phyloP scores from a whole-genome alignment of 169 alveolate species.

The Eimeria necatrix region DNA sequence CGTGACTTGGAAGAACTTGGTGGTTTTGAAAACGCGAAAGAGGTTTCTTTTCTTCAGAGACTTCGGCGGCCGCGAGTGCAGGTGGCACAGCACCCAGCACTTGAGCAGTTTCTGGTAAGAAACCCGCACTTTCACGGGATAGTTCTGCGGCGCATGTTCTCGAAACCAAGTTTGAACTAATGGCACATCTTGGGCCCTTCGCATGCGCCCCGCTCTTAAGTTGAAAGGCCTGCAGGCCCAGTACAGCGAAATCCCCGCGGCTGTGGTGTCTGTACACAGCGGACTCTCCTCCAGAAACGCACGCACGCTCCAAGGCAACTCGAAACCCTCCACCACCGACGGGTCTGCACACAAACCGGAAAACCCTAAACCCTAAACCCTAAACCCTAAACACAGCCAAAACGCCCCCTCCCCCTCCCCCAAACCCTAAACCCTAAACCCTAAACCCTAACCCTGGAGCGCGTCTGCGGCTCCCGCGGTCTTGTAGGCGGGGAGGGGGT shows the following conservation, averaged over 20 bases:
- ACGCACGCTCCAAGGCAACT: conserved; percentile 67
- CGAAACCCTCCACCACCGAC: conserved; percentile 57
- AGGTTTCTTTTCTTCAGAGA: conserved; percentile 96
- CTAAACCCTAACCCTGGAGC: conserved; percentile 29
- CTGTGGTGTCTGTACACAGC: conserved; percentile 84
- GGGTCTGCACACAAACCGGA: conserved; percentile 15
- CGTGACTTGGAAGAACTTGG: conserved; percentile 99
- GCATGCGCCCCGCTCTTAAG: conserved; percentile 96
- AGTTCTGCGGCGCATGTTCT: conserved; percentile 97
- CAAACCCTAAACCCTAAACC: too few relatives aligned
- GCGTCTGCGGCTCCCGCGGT: conserved; percentile 84
- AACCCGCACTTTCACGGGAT: conserved; percentile 99
- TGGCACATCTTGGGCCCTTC: conserved; percentile 98
- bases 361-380: too few relatives aligned
- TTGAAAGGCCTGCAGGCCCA: conserved; percentile 99
- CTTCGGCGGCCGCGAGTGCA: conserved; percentile 97
- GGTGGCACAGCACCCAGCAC: conserved; percentile 98
- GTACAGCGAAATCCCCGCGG: conserved; percentile 91
- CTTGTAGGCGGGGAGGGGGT: conserved; percentile 98
- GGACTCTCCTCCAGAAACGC: conserved; percentile 85
- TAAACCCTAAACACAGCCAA: too few relatives aligned
- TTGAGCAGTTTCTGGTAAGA: conserved; percentile 98
- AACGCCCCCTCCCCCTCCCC: too few relatives aligned
- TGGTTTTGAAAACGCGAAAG: conserved; percentile 97
- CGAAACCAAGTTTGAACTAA: conserved; percentile 98